Conservation (phyloP, 495 filamentous ascomycete species). For the Xylaria nigripes region DNA sequence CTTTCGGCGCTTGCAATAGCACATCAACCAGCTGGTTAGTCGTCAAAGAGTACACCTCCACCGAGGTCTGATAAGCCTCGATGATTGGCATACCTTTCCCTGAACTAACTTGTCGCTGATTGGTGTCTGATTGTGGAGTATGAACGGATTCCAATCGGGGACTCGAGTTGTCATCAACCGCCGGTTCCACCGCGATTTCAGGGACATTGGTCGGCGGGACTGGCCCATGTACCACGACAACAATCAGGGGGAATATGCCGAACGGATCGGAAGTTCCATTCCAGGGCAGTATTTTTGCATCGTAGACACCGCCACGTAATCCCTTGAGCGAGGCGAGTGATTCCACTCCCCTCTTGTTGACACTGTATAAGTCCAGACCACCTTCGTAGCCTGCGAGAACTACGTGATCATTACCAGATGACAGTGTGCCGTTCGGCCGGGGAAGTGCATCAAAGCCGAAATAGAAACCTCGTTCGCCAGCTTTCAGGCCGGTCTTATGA, state of each 20-base stretch:
- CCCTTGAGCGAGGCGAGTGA: conserved; percentile 60
- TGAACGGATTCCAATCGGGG: conserved; percentile 30
- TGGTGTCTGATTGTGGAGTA: conserved; percentile 22
- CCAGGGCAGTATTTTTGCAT: conserved; percentile 68
- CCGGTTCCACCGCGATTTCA: conserved; percentile 27
- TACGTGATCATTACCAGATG: conserved; percentile 54
- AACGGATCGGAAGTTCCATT: conserved; percentile 20
- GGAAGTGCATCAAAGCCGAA: conserved; percentile 71
- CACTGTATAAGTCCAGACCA: conserved; percentile 59
- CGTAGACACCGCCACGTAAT: conserved; percentile 69
- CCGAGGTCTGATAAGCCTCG: conserved; percentile 68
- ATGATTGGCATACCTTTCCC: conserved; percentile 29
- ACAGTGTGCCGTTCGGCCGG: conserved; percentile 37
- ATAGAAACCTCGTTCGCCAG: conserved; percentile 59
- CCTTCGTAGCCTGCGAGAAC: conserved; percentile 69
- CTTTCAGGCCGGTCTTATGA: conserved; percentile 40
- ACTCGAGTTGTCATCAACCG: conserved; percentile 32
- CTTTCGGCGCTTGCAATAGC: conserved; percentile 51
- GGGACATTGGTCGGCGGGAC: conserved; percentile 32
- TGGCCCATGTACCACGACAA: conserved; percentile 68
- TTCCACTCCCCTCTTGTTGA: conserved; percentile 60
- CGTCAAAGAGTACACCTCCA: conserved; percentile 74
- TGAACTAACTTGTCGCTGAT: conserved; percentile 16
- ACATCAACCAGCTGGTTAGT: conserved; percentile 59
- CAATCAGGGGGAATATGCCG: conserved; percentile 55